Evolutionary conservation across 371 early-diverging fungal species (phyloP), one percentile per base, ranked within the genome.

Genomic region (Syncephalastrum contaminatum): DNA sequence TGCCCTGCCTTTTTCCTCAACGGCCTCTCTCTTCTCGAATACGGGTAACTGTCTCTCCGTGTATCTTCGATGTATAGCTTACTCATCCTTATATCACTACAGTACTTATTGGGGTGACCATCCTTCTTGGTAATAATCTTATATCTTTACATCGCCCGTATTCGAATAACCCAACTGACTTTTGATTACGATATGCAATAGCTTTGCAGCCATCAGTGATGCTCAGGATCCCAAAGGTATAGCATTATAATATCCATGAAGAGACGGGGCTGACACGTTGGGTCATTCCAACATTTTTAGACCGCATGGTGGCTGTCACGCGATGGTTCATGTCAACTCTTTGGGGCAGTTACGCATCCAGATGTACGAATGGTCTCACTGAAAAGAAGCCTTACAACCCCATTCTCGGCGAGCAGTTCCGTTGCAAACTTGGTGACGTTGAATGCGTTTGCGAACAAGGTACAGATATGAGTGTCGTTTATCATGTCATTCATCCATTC

Each of bases 381-480:
- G 91, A 90, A 49, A 90, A 89, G 71, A 90, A 90, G 61, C 90
- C 90, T 4, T 92, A 85, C 56, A 92, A 92, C 43, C 92, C 92
- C 14, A 88, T 92, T 36, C 75, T 92, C 15, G 98, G 97, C 40
- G 99, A 98, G 72, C 85, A 90, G 25, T 97, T 96, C 74, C 59
- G 56, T 48, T 77, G 73, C 62, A 56, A 43, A 21, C 62, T 69
- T 59, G 77, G 73, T 2, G 64, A 69, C 43, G 59, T 67, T 19
- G 63, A 71, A 21, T 73, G 73, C 57, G 47, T 71, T 25, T 73
- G 91, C 59, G 91, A 91, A 57, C 89, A 89, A 62, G 70, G 70
- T 70, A 63, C 46, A 7, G 14, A 14, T 10, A 30, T 5, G 7
- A 30, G 36, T 8, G 36, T 30, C 14, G 20, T 47, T 45, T 0